These are phyloP conservation scores for Camellia lanceoleosa DNA, from an alignment of 148 eudicot species.

Conservation along the genomic window DNA sequence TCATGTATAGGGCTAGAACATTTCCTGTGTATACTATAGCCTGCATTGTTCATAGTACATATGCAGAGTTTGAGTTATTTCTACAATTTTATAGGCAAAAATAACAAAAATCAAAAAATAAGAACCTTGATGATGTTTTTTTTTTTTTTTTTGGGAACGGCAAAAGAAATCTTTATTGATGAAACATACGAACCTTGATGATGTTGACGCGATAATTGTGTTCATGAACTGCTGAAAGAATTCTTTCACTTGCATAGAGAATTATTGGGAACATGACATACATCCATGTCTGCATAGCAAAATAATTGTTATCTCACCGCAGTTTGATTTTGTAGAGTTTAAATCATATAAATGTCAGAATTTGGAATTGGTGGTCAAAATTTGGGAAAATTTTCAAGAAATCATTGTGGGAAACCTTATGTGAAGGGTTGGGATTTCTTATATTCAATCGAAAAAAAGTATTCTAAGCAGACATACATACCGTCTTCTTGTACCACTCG, in stretches of 20 bases:
- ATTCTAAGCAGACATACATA: slow-evolving; percentile 39
- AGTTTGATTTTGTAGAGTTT: background rate
- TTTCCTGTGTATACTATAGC: slow-evolving; percentile 82
- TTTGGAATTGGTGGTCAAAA: no score
- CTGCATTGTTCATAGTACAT: slow-evolving; percentile 36
- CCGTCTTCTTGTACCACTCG: slow-evolving; percentile 83
- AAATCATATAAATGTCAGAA: background rate
- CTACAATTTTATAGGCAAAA: background rate
- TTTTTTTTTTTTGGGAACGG: no score
- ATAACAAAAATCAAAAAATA: background rate
- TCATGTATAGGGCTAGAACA: slow-evolving; percentile 89
- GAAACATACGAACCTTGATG: slow-evolving; percentile 77
- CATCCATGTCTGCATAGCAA: slow-evolving; percentile 87
- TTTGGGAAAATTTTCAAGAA: no score
- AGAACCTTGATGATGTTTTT: slow-evolving; percentile 64
- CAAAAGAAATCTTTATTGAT: no score
- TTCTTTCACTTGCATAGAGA: slow-evolving; percentile 67
- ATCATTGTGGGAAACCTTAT: no score
- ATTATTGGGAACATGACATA: slow-evolving; percentile 64
- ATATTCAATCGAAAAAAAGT: background rate
- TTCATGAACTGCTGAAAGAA: slow-evolving; percentile 53
- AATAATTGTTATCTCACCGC: background rate
- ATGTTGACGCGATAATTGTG: slow-evolving; percentile 54
- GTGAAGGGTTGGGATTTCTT: background rate
- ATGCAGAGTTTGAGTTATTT: background rate